A percentile compares a stretch with the other conserved stretches of the same genome.
phyloP scores from a whole-genome alignment of 2,329 filamentous ascomycete species.

The Paecilomyces fulvus region DNA sequence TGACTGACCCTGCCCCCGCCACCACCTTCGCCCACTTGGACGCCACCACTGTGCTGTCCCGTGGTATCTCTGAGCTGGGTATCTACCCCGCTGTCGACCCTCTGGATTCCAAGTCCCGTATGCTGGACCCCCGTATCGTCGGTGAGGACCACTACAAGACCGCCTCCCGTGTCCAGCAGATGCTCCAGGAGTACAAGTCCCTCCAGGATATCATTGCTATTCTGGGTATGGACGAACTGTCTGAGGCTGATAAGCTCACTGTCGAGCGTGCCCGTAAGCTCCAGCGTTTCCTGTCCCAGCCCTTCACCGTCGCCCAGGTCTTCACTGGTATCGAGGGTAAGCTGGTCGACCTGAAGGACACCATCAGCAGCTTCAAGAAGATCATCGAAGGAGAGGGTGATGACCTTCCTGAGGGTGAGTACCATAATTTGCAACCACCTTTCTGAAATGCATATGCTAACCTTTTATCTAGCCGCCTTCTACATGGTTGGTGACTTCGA shows the following conservation, averaged over 20 bases:
- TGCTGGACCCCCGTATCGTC: slow-evolving; percentile 97
- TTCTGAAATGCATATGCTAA: slow-evolving; percentile 12
- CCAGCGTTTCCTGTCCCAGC: slow-evolving; percentile 99
- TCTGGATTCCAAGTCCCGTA: slow-evolving; percentile 98
- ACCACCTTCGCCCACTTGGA: slow-evolving; percentile 99
- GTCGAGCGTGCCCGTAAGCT: slow-evolving; percentile 99
- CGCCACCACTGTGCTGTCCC: slow-evolving; percentile 99
- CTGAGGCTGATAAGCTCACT: slow-evolving; percentile 97
- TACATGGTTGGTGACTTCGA: slow-evolving; percentile 99
- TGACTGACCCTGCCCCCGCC: slow-evolving; percentile 98
- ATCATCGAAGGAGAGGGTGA: slow-evolving; percentile 94
- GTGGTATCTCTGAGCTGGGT: slow-evolving; percentile 99
- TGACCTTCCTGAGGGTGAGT: slow-evolving; percentile 79
- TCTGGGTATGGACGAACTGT: slow-evolving; percentile 99
- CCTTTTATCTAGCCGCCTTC: slow-evolving; percentile 51
- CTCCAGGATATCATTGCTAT: slow-evolving; percentile 99
- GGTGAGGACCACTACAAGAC: slow-evolving; percentile 96
- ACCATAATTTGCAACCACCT: slow-evolving; percentile 2
- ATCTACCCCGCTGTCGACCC: slow-evolving; percentile 99
- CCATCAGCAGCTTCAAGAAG: slow-evolving; percentile 93
- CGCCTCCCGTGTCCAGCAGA: slow-evolving; percentile 94
- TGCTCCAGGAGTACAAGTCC: slow-evolving; percentile 99
- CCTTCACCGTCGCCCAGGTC: slow-evolving; percentile 79
- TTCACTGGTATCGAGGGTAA: slow-evolving; percentile 80
- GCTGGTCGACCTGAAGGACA: slow-evolving; percentile 98